Base-by-base conservation (phyloP, 1,284 basidiomycete genomes). In the Malassezia vespertilionis region DNA sequence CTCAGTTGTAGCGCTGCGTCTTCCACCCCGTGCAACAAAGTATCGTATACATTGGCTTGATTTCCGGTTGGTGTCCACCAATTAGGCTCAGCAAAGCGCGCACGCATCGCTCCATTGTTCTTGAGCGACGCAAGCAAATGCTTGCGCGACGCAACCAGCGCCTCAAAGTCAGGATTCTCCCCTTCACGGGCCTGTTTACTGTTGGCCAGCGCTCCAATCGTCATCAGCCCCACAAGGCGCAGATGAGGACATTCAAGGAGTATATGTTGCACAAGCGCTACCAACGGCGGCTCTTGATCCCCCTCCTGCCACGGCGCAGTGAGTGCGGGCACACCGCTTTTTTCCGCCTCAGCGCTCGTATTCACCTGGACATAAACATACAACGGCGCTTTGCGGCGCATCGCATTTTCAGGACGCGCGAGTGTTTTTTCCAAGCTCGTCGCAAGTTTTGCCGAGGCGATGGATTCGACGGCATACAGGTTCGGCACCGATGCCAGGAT, bases 401-500 rank as follows among this genome's bases (percentile, higher is more conserved):
- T 39, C 77, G 55, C 53, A 21, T 60, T 44, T 28, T 51, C 59
- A 74, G 60, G 75, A 0, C 71, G 51, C 1, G 80, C 75, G 12
- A 91, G 75, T 1, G 81, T 77, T 66, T 84, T 85, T 71, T 91
- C 79, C n/a, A 97, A 76, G 0, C 81, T 78, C 28, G 78, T 81
- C 10, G 91, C 91, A 21, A 82, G 79, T 73, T 93, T 95, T 53
- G 74, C 69, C 6, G 86, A 88, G 10, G 85, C 81, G n/a, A 97
- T 74, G 0, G 91, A 95, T 72, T 97, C 90, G 44, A 97, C 76
- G 27, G 83, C 77, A 71, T 83, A 82, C 3, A 97, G 76, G 71
- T 93, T 96, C 4, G 87, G 84, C 44, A 95, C 84, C 15, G 78
- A 87, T 89, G 89, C 87, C n/a, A 93, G 77, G 15, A 77, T 74